phyloP scores from a whole-genome alignment of 441 rosid genomes.

The Raphanus hybrid region DNA sequence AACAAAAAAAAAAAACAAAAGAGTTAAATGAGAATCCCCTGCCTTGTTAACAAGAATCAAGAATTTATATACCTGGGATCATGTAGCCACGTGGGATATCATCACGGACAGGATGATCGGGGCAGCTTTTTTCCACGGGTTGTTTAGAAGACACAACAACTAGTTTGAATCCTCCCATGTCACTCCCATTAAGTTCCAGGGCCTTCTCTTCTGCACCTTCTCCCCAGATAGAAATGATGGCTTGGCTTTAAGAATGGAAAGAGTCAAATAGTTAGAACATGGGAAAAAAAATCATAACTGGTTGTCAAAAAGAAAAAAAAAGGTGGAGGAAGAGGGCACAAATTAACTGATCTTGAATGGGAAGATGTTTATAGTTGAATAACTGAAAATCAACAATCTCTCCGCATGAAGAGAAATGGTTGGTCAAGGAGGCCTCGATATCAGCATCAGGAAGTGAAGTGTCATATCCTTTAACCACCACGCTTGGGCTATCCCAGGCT shows the following conservation, averaged over 20 bases:
- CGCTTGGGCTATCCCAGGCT: background rate
- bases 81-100: background rate
- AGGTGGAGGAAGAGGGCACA: background rate
- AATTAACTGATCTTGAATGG: background rate
- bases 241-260: background rate
- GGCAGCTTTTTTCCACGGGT: background rate
- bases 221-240: background rate
- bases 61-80: background rate
- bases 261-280: background rate
- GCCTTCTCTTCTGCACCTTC: background rate
- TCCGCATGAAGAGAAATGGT: slow-evolving; percentile 1
- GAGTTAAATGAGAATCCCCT: background rate
- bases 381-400: background rate
- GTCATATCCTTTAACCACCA: background rate
- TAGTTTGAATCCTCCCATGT: background rate
- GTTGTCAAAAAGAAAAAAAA: too few species aligned
- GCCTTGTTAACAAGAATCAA: background rate
- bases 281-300: background rate
- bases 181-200: background rate
- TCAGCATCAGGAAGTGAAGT: background rate
- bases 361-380: background rate
- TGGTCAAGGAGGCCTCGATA: slow-evolving; percentile 2
- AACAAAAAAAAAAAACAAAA: too few species aligned
- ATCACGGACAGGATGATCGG: background rate
- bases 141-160: background rate